Evolutionary conservation across 73 alveolate genomes (phyloP), one percentile per base, ranked within the genome.

Genomic region (Paramecium biaurelia): DNA sequence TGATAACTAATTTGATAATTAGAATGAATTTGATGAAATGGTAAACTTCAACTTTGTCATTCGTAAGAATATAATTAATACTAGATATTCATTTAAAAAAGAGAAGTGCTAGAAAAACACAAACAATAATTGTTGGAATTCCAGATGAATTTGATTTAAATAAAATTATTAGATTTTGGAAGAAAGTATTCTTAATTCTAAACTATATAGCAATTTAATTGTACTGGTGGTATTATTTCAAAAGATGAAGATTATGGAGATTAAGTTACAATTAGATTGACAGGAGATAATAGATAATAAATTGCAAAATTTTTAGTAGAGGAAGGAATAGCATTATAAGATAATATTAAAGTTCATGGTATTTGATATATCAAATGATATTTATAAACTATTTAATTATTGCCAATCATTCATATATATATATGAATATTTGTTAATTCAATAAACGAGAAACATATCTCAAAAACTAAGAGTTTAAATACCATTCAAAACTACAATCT

Each of bases 191-290:
- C 0, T 72, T 11, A 14, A 32, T 15, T 6, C 3, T 24, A 7
- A 38, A 10, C 9, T n/a, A 43, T 21, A 9, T 42, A 79, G 90
- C 56, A 79, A 79, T 79, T 79, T 57, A 79, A 47, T 42, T 79
- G 90, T 79, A 79, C 90, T 15, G 90, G 90, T 42, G 90, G 90
- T 79, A 79, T 79, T 23, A 79, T 79, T 12, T 23, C 90, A 43
- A 79, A 79, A 43, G 90, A 79, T 79, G 76, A 79, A 18, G 90
- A 79, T 21, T 79, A 43, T 79, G 74, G 74, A 24, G 74, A 43
- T 23, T 23, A 79, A 45, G 74, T 47, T 1, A 79, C 90, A 41
- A 79, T 79, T 79, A 79, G 90, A 79, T 79, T 79, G 28, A 79
- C 90, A 18, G 90, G 90, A 41, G 90, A 79, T 45, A 79, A 79